Percentiles rank a stretch among this genome's conserved stretches.
Evolutionary conservation across 2,329 filamentous ascomycete species (phyloP).

Genomic region (Alternaria brassicae): DNA sequence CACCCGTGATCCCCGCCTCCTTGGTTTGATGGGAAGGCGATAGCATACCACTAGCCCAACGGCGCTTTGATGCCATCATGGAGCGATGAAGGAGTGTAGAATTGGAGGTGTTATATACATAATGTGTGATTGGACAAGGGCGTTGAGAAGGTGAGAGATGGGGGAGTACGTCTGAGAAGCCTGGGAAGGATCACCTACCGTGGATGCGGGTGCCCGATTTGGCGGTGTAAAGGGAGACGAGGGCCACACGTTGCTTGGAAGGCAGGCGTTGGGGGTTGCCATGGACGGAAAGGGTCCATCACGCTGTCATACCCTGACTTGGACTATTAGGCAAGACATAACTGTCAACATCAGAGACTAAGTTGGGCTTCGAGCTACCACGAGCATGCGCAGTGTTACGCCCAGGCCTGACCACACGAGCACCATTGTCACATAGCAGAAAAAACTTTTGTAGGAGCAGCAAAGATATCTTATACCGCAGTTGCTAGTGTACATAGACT

Average conservation of each 20-base stretch:
- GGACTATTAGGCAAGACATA: not conserved
- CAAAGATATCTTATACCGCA: slow-evolving; percentile 44
- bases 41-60: slow-evolving; percentile 51
- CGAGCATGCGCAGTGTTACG: slow-evolving; percentile 36
- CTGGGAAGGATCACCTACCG: slow-evolving; percentile 4
- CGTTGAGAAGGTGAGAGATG: not conserved
- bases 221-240: slow-evolving; percentile 6
- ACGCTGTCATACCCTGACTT: not conserved
- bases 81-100: not conserved
- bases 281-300: not conserved
- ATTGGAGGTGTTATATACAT: not conserved
- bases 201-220: slow-evolving; percentile 19
- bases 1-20: slow-evolving; percentile 44
- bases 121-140: not conserved
- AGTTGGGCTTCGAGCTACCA: slow-evolving; percentile 29
- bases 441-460: slow-evolving; percentile 14
- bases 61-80: slow-evolving; percentile 27
- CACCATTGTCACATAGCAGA: slow-evolving; percentile 1
- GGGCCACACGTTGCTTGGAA: not conserved
- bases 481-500: slow-evolving; percentile 48
- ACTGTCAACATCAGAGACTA: not conserved
- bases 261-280: not conserved
- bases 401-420: slow-evolving; percentile 4
- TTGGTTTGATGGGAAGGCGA: slow-evolving; percentile 46
- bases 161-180: not conserved